Evolutionary conservation across 257 asterid species (phyloP), one percentile per base, ranked within the genome.

Genomic region (Solanum rostratum): DNA sequence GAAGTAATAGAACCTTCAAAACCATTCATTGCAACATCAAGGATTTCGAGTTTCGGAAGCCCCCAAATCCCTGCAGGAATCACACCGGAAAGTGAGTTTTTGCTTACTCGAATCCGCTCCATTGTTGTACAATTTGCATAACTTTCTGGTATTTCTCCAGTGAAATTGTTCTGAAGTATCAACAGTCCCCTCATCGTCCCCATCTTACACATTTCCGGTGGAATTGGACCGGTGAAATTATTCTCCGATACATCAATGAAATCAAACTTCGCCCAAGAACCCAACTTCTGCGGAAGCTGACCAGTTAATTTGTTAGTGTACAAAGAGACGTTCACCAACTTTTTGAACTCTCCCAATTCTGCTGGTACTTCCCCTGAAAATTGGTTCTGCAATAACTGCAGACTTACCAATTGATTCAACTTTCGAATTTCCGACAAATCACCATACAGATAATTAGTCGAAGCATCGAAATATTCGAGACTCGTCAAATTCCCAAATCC

Each of bases 1-100:
- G 92, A 60, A 83, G 95, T 86, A 33, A 96, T 65, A 2, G 92
- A 87, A 45, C 99, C 99, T 73, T 88, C 97, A 2, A 94, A 87
- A 15, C 62, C 43, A 71, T 96, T 96, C 1, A 80, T 88, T 0
- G 90, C 89, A 27, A 92, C 27, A 83, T 96, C 99, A 12, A 94
- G 88, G 13, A 94, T 80, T 5, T 81, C 81, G 3, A 88, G 87
- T 1, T 88, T 86, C 0, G 97, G 98, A 74, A 96, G 82, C 2
- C 97, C 98, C 97, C 97, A 96, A 15, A 96, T 79, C 30, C 98
- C 98, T 16, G 73, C 74, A 14, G 98, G 99, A 79, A 96, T 91
- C 6, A 18, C 90, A 6, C 98, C 98, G 16, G 98, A 87, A 1
- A 96, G 93, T 82, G 81, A 69, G 83, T 96, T 96, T 5, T 86